Evolutionary conservation across 2,329 filamentous ascomycete species (phyloP), one percentile per base, ranked within the genome.

Genomic region (Orbilia ellipsospora): DNA sequence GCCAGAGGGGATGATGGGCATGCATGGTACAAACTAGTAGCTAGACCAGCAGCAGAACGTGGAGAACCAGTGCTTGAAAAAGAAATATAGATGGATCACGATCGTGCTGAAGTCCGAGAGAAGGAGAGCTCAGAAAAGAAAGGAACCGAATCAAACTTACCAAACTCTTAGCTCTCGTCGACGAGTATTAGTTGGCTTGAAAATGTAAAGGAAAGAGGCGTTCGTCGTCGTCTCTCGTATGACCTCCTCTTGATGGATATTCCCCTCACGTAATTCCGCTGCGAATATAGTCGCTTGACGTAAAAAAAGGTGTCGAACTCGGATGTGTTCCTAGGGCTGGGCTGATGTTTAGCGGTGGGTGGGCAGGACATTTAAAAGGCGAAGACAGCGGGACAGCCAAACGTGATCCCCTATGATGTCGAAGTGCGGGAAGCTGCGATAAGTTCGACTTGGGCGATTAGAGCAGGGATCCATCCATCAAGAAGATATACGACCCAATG

Each of bases 331-430:
- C 50, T 67, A 50, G 70, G 70, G 70, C 70, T 67, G 60, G 60
- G 60, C 44, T 62, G 52, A 48, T 52, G n/a, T 50, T 44, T 55
- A 62, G 56, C 40, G 36, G 54, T 55, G 54, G 60, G 59, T 65
- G 61, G 61, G 62, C 69, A 52, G 44, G 55, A 61, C 36, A 54
- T 68, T 74, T 57, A 63, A 74, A 67, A 74, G 26, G 51, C 45
- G 36, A 52, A 55, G 54, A 16, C 28, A 55, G 61, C 55, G 54
- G 55, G 55, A 65, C 36, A 45, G 55, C 54, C 48, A 65, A 73
- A 65, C 64, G 57, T 52, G 52, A 51, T 72, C 52, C 31, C 52
- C 55, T 54, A 61, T 62, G 69, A 65, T 67, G 62, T 66, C 69
- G 63, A 74, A 16, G 48, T 57, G 70, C 63, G 63, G 70, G 63